Conservation (phyloP, 2,329 filamentous ascomycete species). For the Tolypocladium nubicola region DNA sequence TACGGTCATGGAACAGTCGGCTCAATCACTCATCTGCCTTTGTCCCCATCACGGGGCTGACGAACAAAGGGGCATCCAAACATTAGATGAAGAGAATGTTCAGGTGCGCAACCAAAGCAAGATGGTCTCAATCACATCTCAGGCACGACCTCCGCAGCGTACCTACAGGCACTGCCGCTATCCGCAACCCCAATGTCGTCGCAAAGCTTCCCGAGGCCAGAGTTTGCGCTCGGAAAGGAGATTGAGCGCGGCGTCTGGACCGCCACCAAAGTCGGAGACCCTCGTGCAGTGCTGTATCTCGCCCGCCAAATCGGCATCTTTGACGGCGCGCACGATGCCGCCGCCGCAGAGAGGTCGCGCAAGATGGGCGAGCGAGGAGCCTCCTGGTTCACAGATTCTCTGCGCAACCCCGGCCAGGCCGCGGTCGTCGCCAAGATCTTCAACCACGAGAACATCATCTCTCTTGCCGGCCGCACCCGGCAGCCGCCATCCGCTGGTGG, state of each 20-base stretch:
- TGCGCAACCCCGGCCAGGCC: conserved; percentile 18
- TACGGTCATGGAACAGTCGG: neutral
- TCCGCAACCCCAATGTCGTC: neutral
- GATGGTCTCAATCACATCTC: neutral
- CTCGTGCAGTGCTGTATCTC: conserved; percentile 22
- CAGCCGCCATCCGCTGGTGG: conserved; percentile 8
- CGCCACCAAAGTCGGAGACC: conserved; percentile 14
- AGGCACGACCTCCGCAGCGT: neutral
- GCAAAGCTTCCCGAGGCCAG: conserved; percentile 3
- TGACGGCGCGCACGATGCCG: conserved; percentile 1
- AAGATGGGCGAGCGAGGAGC: conserved; percentile 6
- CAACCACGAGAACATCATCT: conserved; percentile 40
- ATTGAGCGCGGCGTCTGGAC: conserved; percentile 19
- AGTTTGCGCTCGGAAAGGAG: conserved; percentile 19
- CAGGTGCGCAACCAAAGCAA: neutral
- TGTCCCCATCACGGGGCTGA: neutral
- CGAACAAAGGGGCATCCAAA: neutral
- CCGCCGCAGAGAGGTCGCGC: neutral
- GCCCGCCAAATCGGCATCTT: conserved; percentile 14
- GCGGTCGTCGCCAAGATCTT: conserved; percentile 24
- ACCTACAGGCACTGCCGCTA: neutral
- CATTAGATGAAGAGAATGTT: neutral
- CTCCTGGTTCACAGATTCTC: conserved; percentile 12
- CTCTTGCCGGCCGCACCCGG: conserved; percentile 26
- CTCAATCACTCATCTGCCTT: neutral